phyloP scores from a whole-genome alignment of 108 stramenopile genomes.

The Pseudonitzschia pungens region DNA sequence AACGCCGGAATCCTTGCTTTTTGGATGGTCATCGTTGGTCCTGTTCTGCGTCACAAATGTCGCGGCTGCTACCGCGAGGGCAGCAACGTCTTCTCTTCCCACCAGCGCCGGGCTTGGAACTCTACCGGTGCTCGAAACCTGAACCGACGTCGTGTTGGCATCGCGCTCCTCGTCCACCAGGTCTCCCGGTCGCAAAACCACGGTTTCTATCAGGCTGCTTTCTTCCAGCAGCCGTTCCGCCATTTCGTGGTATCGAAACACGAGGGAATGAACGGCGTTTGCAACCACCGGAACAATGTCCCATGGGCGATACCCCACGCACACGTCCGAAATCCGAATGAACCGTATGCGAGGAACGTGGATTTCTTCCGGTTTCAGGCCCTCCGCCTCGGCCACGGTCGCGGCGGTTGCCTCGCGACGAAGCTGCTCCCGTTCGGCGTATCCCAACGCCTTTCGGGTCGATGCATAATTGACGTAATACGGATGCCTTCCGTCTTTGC shows the following conservation, averaged over 20 bases:
- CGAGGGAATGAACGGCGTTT: slow-evolving; percentile 56
- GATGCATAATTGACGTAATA: slow-evolving; percentile 66
- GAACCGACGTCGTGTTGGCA: slow-evolving; percentile 56
- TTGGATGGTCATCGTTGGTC: neutral
- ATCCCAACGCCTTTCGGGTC: slow-evolving; percentile 59
- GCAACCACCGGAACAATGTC: slow-evolving; percentile 49
- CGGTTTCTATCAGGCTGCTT: slow-evolving; percentile 59
- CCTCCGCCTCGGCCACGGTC: slow-evolving; percentile 27
- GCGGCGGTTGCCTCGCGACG: slow-evolving; percentile 47
- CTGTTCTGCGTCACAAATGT: slow-evolving; percentile 29
- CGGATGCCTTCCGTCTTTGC: slow-evolving; percentile 60
- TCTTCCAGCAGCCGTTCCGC: slow-evolving; percentile 54
- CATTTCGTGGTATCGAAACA: slow-evolving; percentile 67
- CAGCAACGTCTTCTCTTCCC: slow-evolving; percentile 74
- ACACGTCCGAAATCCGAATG: slow-evolving; percentile 66
- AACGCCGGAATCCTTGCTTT: neutral
- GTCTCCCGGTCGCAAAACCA: slow-evolving; percentile 69
- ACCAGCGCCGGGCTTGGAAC: slow-evolving; percentile 53
- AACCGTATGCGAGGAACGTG: slow-evolving; percentile 54
- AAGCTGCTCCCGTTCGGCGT: slow-evolving; percentile 62
- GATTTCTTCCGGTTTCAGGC: slow-evolving; percentile 1
- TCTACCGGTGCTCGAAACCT: slow-evolving; percentile 47
- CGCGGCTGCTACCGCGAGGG: slow-evolving; percentile 61
- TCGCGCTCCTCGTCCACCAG: slow-evolving; percentile 63
- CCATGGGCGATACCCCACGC: slow-evolving; percentile 50